phyloP scores from a whole-genome alignment of 2,329 filamentous ascomycete species.

The Alternaria ventricosa region DNA sequence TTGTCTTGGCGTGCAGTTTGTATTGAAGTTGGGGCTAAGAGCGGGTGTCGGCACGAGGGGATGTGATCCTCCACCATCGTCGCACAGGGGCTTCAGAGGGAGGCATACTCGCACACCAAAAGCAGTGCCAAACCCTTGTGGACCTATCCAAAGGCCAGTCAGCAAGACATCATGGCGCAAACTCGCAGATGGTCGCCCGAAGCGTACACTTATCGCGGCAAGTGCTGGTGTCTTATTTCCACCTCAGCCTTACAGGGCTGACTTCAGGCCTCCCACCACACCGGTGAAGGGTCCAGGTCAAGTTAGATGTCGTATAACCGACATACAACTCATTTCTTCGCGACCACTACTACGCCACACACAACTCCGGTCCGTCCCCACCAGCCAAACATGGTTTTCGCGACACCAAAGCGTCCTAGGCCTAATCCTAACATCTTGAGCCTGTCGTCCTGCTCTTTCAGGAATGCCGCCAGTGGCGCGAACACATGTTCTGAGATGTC shows the following conservation, averaged over 20 bases:
- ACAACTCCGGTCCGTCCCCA: constrained; percentile 51
- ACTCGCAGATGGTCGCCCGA: not conserved
- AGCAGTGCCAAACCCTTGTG: not conserved
- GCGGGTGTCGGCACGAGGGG: not conserved
- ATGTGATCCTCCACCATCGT: not conserved
- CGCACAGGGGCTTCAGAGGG: not conserved
- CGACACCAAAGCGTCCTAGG: constrained; percentile 46
- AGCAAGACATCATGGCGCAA: not conserved
- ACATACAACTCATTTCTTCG: constrained; percentile 18
- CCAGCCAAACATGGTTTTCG: constrained; percentile 50
- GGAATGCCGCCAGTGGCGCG: constrained; percentile 54
- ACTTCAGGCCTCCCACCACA: not conserved
- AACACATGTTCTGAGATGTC: constrained; percentile 64
- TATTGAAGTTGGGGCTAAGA: not conserved
- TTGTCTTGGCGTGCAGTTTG: not conserved
- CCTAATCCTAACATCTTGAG: constrained; percentile 46
- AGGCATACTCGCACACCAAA: not conserved
- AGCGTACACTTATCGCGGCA: not conserved
- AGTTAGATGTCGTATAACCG: not conserved
- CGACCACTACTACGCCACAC: constrained; percentile 51
- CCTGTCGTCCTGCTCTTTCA: constrained; percentile 48
- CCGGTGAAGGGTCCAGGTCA: not conserved
- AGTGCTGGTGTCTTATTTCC: not conserved
- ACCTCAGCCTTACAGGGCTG: not conserved
- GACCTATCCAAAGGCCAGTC: not conserved